A percentile compares a stretch with the other conserved stretches of the same genome.
Evolutionary conservation across 129 eudicot genomes (phyloP).

Genomic region (Escallonia rubra): DNA sequence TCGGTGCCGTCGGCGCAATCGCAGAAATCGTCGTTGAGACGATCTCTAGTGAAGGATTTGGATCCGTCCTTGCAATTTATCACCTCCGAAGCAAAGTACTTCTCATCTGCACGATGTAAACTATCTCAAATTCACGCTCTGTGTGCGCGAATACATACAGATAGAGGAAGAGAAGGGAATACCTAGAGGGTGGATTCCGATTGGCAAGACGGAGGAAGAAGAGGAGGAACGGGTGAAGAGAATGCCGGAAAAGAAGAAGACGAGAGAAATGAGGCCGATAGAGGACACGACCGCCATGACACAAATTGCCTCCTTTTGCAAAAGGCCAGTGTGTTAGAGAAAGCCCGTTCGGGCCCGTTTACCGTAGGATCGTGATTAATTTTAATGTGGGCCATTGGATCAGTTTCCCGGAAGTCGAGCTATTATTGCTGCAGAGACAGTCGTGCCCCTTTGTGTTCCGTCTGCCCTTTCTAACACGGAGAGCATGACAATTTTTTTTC

Average conservation of each 20-base stretch:
- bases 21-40: constrained; percentile 79
- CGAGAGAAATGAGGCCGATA: not conserved
- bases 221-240: constrained; percentile 22
- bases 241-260: constrained; percentile 1
- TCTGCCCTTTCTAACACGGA: too few species aligned
- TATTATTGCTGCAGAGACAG: too few species aligned
- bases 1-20: constrained; percentile 93
- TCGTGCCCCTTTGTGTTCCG: too few species aligned
- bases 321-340: too few species aligned
- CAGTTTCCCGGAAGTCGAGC: too few species aligned
- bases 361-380: too few species aligned
- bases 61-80: constrained; percentile 88
- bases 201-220: constrained; percentile 28
- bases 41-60: constrained; percentile 60
- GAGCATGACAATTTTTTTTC: too few species aligned
- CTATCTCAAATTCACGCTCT: too few species aligned
- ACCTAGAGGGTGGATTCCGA: constrained; percentile 91
- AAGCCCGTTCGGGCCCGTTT: too few species aligned
- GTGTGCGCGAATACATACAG: not conserved
- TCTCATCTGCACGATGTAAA: constrained; percentile 40
- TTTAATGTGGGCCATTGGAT: too few species aligned
- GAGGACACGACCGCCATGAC: constrained; percentile 1
- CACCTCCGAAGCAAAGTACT: constrained; percentile 59
- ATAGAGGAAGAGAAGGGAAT: constrained; percentile 10
- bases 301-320: not conserved